Base-by-base conservation (phyloP, 176 grass and related monocot genomes). In the Triticum urartu region DNA sequence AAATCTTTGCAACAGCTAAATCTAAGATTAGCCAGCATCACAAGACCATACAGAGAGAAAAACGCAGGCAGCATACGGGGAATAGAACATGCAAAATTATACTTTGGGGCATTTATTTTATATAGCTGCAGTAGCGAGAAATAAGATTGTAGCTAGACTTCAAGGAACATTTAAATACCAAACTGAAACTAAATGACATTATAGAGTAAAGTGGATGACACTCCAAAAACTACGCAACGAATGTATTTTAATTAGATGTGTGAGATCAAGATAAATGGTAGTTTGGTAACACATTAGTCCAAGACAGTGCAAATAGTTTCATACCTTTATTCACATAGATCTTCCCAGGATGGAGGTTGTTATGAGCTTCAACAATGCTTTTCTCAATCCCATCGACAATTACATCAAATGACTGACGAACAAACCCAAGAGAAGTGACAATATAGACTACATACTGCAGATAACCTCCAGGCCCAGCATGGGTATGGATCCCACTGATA, bases 401-500 rank as follows among this genome's bases (percentile, higher is more conserved):
- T 43, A 93, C 92, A 94, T 99, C 90, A 87, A 99, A 96, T 71
- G 97, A 99, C 89, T 99, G 94, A 26, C 80, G 92, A 75, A 96
- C 94, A 91, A 99, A 96, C 45, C 97, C 97, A 85, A 99, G 92
- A 83, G 97, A 99, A 21, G 94, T 99, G 48, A 99, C 80, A 86
- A 96, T 94, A 82, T 99, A 99, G 33, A 96, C 90, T 63, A 96
- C 82, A 90, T 99, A 96, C 68, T 99, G 97, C 40, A 99, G 94
- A 82, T 99, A 99, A 82, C 97, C 97, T 30, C 97, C 97, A 88
- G 94, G 97, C 4, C 97, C 97, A 32, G 88, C 92, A 94, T 99
- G 97, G 35, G 94, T 99, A 76, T 99, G 97, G 50, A 99, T 99
- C 42, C 97, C 97, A 78, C 92, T 96, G 86, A 99, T 99, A 80